Evolutionary conservation across 73 alveolate genomes (phyloP), one percentile per base, ranked within the genome.

Genomic region (Paramecium sonneborni): DNA sequence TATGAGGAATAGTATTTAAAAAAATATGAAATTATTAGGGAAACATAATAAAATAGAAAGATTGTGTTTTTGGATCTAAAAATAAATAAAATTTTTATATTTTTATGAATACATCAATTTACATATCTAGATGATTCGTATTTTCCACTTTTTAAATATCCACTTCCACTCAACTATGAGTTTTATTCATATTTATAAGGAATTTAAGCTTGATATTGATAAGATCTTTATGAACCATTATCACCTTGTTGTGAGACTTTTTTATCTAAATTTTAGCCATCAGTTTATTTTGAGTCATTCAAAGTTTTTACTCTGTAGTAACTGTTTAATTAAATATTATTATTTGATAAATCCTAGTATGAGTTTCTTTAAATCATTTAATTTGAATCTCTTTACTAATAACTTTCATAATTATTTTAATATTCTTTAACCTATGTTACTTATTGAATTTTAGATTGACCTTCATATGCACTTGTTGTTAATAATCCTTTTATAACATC

Each of bases 161-260:
- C 14, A 43, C 57, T 43, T 6, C 57, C 57, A 43, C 57, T 43
- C 14, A 43, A 43, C 14, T 2, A 43, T 8, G 57, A 43, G n/a
- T 18, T 43, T 10, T 62, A 62, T 11, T 30, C 84, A 62, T 62
- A 30, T 32, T 24, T 62, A 32, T 30, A 62, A 30, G 84, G 84
- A 62, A 62, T 32, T 62, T 62, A 32, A 62, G 84, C 39, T 62
- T 62, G 6, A 62, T 62, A 62, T 62, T 62, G 12, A 32, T 62
- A 62, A 62, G 84, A 62, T 32, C 44, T 26, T 62, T 26, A 11
- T 10, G 84, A 62, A 62, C 84, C 84, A 62, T 62, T 62, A 62
- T 62, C 84, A 12, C 84, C 84, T 62, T 62, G 24, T 5, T 62
- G 46, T 14, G 84, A 62, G 12, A 26, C 0, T 62, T 23, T 62